Evolutionary conservation across 441 rosid genomes (phyloP).

Genomic region (Bruguiera hainesii): DNA sequence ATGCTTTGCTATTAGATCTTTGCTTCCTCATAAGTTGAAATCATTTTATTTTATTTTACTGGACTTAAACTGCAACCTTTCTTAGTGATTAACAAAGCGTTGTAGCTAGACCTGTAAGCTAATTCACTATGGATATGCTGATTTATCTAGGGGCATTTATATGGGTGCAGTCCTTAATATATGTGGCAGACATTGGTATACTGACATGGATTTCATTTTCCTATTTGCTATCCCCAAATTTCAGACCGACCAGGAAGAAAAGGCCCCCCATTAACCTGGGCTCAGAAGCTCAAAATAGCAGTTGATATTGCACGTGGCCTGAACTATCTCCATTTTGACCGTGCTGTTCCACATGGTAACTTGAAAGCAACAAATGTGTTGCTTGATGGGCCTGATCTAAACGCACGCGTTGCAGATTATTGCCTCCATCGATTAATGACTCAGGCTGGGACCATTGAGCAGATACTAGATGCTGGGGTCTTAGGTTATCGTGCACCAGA

Average conservation of each 20-base stretch:
- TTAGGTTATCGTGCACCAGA: slow-evolving; percentile 97
- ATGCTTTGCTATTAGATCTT: too few species aligned
- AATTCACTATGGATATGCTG: too few species aligned
- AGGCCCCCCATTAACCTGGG: slow-evolving; percentile 78
- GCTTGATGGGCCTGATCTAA: slow-evolving; percentile 82
- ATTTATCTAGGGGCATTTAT: too few species aligned
- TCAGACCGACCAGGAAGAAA: slow-evolving; percentile 95
- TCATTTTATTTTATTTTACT: too few species aligned
- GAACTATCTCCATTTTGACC: slow-evolving; percentile 96
- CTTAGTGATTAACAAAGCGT: neutral
- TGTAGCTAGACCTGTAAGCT: too few species aligned
- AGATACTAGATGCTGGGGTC: slow-evolving; percentile 90
- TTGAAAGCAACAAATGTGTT: slow-evolving; percentile 83
- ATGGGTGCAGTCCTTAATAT: neutral
- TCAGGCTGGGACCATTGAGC: slow-evolving; percentile 91
- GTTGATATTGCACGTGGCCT: slow-evolving; percentile 98
- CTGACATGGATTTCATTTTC: neutral
- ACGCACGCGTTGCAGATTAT: slow-evolving; percentile 91
- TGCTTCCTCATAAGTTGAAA: too few species aligned
- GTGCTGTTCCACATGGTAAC: slow-evolving; percentile 94
- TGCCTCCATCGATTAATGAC: slow-evolving; percentile 97
- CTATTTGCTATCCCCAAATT: slow-evolving; percentile 14
- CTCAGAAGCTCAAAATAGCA: slow-evolving; percentile 82
- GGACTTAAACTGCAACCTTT: neutral
- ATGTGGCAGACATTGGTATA: neutral